phyloP scores from a whole-genome alignment of 768 basidiomycete genomes.

The Lactifluus subvellereus region DNA sequence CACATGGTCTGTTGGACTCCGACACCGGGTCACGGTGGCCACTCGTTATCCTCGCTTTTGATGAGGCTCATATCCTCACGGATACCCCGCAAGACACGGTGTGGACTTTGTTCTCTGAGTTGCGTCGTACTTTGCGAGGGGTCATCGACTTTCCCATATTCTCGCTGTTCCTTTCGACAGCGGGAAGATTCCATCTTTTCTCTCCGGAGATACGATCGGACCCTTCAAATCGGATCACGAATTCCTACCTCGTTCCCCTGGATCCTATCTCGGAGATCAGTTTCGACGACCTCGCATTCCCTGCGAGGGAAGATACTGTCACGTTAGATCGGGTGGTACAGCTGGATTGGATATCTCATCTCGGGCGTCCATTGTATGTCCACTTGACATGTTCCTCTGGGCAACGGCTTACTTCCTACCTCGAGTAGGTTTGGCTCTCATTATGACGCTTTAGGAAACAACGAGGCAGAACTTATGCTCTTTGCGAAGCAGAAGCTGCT shows the following conservation, averaged over 20 bases:
- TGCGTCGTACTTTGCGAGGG: neutral
- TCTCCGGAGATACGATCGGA: neutral
- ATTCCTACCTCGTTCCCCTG: too few species aligned
- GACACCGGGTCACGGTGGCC: too few species aligned
- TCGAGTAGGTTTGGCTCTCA: too few species aligned
- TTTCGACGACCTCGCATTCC: neutral
- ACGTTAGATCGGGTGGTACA: too few species aligned
- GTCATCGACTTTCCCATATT: neutral
- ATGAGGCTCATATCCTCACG: neutral
- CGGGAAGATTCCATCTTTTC: neutral
- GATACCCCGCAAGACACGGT: rapidly evolving
- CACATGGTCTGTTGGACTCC: neutral
- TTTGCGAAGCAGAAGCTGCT: neutral
- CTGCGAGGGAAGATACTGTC: neutral
- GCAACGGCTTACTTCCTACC: too few species aligned
- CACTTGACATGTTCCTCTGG: too few species aligned
- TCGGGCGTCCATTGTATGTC: too few species aligned
- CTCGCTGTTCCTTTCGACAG: neutral
- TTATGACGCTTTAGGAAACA: too few species aligned
- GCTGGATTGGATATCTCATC: too few species aligned
- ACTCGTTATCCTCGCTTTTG: neutral
- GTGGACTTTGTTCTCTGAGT: neutral
- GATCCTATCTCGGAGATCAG: neutral
- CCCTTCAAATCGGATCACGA: neutral
- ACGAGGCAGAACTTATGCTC: too few species aligned